Evolutionary conservation across 129 eudicot genomes (phyloP), one percentile per base, ranked within the genome.

Genomic region (Artemisia annua): DNA sequence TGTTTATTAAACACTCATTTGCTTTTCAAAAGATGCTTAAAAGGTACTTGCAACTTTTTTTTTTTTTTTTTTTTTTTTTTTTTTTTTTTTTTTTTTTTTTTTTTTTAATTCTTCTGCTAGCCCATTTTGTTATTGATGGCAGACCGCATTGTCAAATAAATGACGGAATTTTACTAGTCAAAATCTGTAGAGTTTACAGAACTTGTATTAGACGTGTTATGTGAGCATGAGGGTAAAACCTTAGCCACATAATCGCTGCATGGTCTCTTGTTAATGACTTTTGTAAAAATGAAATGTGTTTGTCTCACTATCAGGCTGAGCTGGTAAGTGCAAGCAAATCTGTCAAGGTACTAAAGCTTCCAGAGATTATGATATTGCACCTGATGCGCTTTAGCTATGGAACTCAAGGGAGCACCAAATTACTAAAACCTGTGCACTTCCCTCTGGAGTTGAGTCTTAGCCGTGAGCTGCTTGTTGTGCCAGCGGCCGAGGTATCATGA

Each of bases 351-450:
- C 75, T 80, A 71, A 85, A 85, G 80, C 96, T 88, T 60, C 84
- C 97, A 3, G 82, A 91, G 78, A 79, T 91, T 18, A 80, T 91
- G 82, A 79, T 91, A 75, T 77, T 91, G 82, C 97, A 91, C 54
- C 82, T 91, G 73, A 86, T 91, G 97, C 88, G 97, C 13, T 91
- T 91, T 78, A 88, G 87, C 79, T 91, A 88, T 70, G 96, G 90
- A 63, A 82, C 84, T 67, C 90, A 88, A 80, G 92, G 96, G 63
- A 91, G 97, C 74, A 84, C 96, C 22, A 91, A 91, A 79, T 59
- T 91, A 72, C 83, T 80, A 14, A 91, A 91, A 72, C 87, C 90
- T 24, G 88, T 91, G 8, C 76, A 71, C 65, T 91, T 91, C 50
- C 96, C 96, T 46, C 88, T 88, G 43, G 86, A 88, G 77, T 81